phyloP scores from a whole-genome alignment of 2,329 filamentous ascomycete species.

The Penicillium concentricum region DNA sequence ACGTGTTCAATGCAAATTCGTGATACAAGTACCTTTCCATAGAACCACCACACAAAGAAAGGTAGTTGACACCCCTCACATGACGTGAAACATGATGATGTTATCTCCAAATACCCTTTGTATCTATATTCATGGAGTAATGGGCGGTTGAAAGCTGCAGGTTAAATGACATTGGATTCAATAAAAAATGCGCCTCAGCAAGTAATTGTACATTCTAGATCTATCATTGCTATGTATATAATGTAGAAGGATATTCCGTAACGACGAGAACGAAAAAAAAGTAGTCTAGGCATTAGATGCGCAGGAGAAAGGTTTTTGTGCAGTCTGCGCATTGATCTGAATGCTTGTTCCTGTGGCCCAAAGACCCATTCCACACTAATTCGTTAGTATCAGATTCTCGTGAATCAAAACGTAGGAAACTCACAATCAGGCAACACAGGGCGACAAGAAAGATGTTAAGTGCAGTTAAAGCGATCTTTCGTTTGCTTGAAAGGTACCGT shows the following conservation, averaged over 20 bases:
- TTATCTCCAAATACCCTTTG: too few relatives aligned
- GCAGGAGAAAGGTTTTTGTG: constrained; percentile 1
- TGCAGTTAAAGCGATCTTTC: not conserved
- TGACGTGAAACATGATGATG: too few relatives aligned
- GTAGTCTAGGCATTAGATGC: not conserved
- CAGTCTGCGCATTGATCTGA: not conserved
- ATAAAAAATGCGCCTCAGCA: not conserved
- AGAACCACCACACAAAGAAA: too few relatives aligned
- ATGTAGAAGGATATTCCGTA: not conserved
- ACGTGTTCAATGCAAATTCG: too few relatives aligned
- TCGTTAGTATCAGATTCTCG: not conserved
- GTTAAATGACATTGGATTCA: not conserved
- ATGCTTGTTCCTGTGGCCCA: constrained; percentile 21
- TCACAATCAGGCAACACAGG: not conserved
- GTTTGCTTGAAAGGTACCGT: constrained; percentile 18
- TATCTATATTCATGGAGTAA: too few relatives aligned
- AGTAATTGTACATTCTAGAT: not conserved
- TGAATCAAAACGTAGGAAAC: not conserved
- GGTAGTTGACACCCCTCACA: too few relatives aligned
- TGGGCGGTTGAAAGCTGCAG: not conserved
- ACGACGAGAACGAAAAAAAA: not conserved
- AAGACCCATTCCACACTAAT: constrained; percentile 27
- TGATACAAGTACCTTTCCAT: too few relatives aligned
- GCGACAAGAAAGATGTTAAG: not conserved
- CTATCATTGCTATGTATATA: not conserved